A percentile compares a stretch with the other conserved stretches of the same genome.
Evolutionary conservation across 2,329 filamentous ascomycete genomes (phyloP).

Genomic region (Dothideomycetes sp.): DNA sequence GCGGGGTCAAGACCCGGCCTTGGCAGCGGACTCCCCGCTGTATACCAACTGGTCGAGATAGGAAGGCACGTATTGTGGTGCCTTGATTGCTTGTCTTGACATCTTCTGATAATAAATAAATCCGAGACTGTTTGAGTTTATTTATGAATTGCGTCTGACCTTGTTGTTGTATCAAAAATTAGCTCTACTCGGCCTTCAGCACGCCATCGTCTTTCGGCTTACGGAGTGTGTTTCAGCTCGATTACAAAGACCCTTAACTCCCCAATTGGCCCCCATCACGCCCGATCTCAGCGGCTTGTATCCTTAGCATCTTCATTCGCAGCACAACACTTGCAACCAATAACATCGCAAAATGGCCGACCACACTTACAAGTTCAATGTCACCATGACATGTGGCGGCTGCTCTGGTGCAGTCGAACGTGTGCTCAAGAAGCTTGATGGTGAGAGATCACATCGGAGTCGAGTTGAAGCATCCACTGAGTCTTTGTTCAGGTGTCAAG

Average conservation of each 20-base stretch:
- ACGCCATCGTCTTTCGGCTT: neutral
- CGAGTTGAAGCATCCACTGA: conserved; percentile 1
- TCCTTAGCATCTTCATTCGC: no score
- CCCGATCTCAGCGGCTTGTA: no score
- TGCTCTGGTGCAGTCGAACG: conserved; percentile 91
- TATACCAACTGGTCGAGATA: no score
- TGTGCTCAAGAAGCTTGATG: conserved; percentile 83
- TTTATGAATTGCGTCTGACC: no score
- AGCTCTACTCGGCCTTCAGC: neutral
- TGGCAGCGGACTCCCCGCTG: no score
- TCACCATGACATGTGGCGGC: conserved; percentile 88
- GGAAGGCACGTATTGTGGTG: no score
- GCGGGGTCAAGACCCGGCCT: no score
- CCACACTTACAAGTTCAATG: conserved; percentile 91
- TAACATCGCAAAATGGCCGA: conserved; percentile 50
- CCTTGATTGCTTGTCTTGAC: no score
- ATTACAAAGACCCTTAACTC: neutral
- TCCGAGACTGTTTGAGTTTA: no score
- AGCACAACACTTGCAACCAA: neutral
- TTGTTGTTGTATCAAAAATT: neutral
- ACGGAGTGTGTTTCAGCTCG: neutral
- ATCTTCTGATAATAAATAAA: no score
- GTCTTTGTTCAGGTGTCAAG: conserved; percentile 57
- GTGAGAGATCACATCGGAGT: conserved; percentile 51
- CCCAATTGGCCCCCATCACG: neutral